These are phyloP conservation scores for Chaetomiaceae sp. DNA, from an alignment of 2,329 filamentous ascomycete genomes.

Conservation along the genomic window DNA sequence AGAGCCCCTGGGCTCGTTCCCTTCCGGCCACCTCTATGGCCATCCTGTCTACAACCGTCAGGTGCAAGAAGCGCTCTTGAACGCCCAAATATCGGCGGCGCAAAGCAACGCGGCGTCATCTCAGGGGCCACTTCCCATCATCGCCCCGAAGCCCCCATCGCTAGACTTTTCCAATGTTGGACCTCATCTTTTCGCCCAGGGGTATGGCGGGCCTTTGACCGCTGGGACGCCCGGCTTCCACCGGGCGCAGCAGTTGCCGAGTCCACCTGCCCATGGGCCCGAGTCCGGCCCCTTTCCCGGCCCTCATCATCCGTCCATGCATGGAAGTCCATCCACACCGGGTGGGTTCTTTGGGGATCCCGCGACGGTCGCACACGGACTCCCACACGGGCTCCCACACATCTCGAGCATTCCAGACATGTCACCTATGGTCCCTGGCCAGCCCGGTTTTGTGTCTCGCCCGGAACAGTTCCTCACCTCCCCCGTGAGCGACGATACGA, in stretches of 20 bases:
- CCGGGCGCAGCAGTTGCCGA: slow-evolving; percentile 14
- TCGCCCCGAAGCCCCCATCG: slow-evolving; percentile 48
- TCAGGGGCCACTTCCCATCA: slow-evolving; percentile 38
- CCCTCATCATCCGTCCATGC: not conserved
- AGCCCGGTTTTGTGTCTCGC: not conserved
- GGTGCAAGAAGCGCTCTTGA: slow-evolving; percentile 42
- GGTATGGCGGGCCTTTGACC: slow-evolving; percentile 29
- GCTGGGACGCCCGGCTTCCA: slow-evolving; percentile 17
- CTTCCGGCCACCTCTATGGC: slow-evolving; percentile 44
- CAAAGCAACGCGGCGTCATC: slow-evolving; percentile 37
- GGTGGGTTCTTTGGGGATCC: not conserved
- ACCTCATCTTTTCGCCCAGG: slow-evolving; percentile 30
- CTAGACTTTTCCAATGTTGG: slow-evolving; percentile 32
- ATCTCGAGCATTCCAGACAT: not conserved
- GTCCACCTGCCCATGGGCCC: slow-evolving; percentile 8
- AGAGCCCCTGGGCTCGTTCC: slow-evolving; percentile 58
- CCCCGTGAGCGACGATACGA: not conserved
- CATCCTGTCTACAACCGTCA: slow-evolving; percentile 43
- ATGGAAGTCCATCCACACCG: not conserved
- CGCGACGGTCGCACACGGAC: not conserved
- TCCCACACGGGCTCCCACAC: too few relatives aligned
- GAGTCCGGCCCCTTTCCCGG: slow-evolving; percentile 1
- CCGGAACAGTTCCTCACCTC: not conserved
- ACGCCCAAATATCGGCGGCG: slow-evolving; percentile 38
- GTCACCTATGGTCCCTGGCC: not conserved